Base-by-base conservation (phyloP, 2,329 filamentous ascomycete genomes). In the Cercospora zeae-maydis region DNA sequence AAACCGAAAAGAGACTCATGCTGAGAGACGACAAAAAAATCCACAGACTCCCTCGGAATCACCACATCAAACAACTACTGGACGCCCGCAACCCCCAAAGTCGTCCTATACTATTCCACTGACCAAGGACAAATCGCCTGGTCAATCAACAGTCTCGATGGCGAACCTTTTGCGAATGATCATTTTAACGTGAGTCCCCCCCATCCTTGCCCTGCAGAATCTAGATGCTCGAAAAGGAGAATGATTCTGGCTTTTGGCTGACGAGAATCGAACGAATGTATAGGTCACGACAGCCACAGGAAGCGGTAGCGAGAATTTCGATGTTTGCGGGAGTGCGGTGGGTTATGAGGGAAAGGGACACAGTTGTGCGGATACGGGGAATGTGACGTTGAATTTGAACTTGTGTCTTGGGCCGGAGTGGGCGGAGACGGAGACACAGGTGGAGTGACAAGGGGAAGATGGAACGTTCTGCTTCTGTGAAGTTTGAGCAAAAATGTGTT, bases 41-140 rank as follows among this genome's bases (percentile, higher is more conserved):
- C 13, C 13, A 33, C 55, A 68, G 66, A 75, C 66, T 69, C 63
- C 56, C 67, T 72, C 55, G 74, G 69, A 24, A 59, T 76, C 27
- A 67, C 73, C 45, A 67, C 70, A 24, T 63, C 61, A 16, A 59
- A 65, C 5, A 58, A 59, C 10, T 64, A 64, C 33, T 64, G 62
- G 62, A 59, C 49, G 1, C 30, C 55, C 27, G 47, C 42, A 7
- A 64, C 62, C 14, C 58, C 62, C 14, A 64, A 64, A 16, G 54
- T 64, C 11, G 57, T 64, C 10, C 47, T 64, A 4, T 55, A 58
- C 7, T 64, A 64, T 42, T 54, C 58, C 3, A 34, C 13, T 1
- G 49, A 51, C 30, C 16, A 61, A 36, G 58, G 45, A 27, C 33
- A 64, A 24, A 27, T 64, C 19, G 61, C 54, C 42, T 64, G 62